phyloP scores from a whole-genome alignment of 2,329 filamentous ascomycete genomes.

The Ophiostoma quercus region DNA sequence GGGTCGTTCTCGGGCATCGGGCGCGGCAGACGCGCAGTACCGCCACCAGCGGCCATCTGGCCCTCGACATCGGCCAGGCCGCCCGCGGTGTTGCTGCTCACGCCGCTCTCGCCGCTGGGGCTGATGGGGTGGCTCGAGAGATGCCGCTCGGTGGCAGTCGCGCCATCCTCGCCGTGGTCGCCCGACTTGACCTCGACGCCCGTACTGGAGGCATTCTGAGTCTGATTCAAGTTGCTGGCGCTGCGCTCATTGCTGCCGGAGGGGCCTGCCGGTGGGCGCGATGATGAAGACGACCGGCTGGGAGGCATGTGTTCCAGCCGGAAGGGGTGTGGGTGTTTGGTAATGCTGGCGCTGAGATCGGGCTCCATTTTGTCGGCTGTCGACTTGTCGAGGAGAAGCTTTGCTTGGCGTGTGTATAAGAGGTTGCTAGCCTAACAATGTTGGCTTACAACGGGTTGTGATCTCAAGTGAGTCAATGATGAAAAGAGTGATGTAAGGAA shows the following conservation, averaged over 20 bases:
- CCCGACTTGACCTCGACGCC: conserved; percentile 39
- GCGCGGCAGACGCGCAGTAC: conserved; percentile 46
- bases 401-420: neutral
- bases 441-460: neutral
- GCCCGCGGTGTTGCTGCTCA: conserved; percentile 14
- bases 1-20: conserved; percentile 68
- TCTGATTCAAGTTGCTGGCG: conserved; percentile 28
- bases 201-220: conserved; percentile 41
- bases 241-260: conserved; percentile 19
- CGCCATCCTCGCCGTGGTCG: conserved; percentile 37
- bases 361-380: conserved; percentile 31
- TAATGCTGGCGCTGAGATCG: conserved; percentile 33
- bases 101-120: conserved; percentile 13
- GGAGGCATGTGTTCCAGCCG: conserved; percentile 35
- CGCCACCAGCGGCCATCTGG: conserved; percentile 37
- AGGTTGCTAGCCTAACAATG: neutral
- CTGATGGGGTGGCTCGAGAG: conserved; percentile 28
- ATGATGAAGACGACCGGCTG: conserved; percentile 30
- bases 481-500: neutral
- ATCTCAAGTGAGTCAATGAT: neutral
- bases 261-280: conserved; percentile 29
- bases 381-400: neutral
- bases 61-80: conserved; percentile 44
- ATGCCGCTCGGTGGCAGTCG: conserved; percentile 41
- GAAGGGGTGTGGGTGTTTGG: conserved; percentile 39